A percentile compares a stretch with the other conserved stretches of the same genome.
These are phyloP conservation scores for Calvatia gigantea DNA, from an alignment of 768 basidiomycete species.

Conservation along the genomic window DNA sequence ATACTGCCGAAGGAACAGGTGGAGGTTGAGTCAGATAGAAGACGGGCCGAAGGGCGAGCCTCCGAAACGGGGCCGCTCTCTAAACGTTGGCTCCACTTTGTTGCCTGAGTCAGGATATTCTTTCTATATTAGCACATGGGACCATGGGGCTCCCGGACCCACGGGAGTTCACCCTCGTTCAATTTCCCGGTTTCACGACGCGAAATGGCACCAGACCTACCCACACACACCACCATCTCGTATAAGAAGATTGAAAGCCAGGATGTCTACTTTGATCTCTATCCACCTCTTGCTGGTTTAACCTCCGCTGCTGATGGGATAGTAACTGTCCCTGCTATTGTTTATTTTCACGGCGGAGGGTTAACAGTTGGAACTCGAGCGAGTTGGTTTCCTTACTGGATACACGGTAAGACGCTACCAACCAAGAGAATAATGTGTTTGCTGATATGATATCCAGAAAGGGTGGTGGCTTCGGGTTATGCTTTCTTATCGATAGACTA, in stretches of 20 bases:
- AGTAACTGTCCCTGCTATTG: constrained; percentile 27
- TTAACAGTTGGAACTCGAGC: constrained; percentile 54
- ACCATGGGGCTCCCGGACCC: no score
- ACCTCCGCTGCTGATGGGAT: neutral
- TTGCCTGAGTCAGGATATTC: no score
- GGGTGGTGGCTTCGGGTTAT: constrained; percentile 42
- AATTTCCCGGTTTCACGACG: neutral
- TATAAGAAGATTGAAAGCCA: constrained; percentile 17
- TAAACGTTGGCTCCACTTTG: no score
- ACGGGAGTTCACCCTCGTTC: no score
- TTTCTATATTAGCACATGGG: no score
- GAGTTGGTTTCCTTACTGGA: constrained; percentile 66
- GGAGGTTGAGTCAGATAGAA: no score
- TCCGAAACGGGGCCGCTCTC: no score
- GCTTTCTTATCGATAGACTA: constrained; percentile 65
- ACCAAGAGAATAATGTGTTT: neutral
- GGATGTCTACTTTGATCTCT: constrained; percentile 19
- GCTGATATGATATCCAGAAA: constrained; percentile 29
- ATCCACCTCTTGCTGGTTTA: constrained; percentile 14
- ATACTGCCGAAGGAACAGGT: no score
- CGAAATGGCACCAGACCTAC: neutral
- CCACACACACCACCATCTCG: constrained; percentile 13
- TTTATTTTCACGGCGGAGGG: constrained; percentile 55
- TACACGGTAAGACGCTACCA: constrained; percentile 39
- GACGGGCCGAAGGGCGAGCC: no score